Percentiles rank a stretch among this genome's conserved stretches.
phyloP scores from a whole-genome alignment of 768 basidiomycete species.

The Hericium rajendrae region DNA sequence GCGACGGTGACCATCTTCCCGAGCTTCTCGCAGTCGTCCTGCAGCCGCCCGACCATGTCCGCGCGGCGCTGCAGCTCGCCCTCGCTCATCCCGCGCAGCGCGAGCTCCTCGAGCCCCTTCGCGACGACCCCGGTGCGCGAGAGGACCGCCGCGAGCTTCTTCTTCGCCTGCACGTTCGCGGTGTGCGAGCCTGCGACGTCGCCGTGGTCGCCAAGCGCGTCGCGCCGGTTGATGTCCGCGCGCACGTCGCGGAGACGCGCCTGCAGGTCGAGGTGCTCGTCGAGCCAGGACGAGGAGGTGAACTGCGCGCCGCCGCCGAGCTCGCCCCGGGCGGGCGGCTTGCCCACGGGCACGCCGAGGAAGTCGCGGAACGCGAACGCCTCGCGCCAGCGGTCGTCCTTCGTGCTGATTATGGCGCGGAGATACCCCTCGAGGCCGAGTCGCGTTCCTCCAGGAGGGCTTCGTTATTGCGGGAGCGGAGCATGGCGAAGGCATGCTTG shows the following conservation, averaged over 20 bases:
- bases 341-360: conserved; percentile 69
- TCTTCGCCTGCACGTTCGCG: conserved; percentile 78
- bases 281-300: conserved; percentile 77
- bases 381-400: conserved; percentile 79
- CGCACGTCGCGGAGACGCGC: conserved; percentile 71
- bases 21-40: conserved; percentile 87
- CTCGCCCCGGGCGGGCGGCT: conserved; percentile 21
- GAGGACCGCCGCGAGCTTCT: conserved; percentile 70
- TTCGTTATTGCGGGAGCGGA: conserved; percentile 47
- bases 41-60: conserved; percentile 80
- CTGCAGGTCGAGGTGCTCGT: conserved; percentile 78
- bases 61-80: conserved; percentile 88
- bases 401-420: conserved; percentile 73
- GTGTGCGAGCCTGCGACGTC: conserved; percentile 70
- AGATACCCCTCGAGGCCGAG: conserved; percentile 75
- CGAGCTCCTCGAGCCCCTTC: conserved; percentile 56
- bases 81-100: conserved; percentile 65
- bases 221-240: conserved; percentile 80
- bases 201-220: conserved; percentile 67
- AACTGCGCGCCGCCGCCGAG: conserved; percentile 35
- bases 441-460: conserved; percentile 69
- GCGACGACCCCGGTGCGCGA: conserved; percentile 65
- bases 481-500: conserved; percentile 69
- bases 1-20: conserved; percentile 77
- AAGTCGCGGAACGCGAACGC: conserved; percentile 76